Evolutionary conservation across 2,329 filamentous ascomycete genomes (phyloP), one percentile per base, ranked within the genome.

Genomic region (Colletotrichum falcatum): DNA sequence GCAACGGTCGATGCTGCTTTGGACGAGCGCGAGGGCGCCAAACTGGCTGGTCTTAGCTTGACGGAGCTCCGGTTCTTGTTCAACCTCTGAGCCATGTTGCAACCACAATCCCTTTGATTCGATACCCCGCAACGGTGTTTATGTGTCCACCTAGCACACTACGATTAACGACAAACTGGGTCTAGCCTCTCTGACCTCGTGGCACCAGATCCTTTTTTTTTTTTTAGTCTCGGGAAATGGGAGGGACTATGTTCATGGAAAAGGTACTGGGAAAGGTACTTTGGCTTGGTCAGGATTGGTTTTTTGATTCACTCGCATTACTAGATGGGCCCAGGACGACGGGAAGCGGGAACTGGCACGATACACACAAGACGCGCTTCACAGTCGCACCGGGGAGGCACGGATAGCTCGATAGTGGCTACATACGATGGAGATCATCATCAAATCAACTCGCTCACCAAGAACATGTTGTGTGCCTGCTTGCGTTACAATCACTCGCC

Each of bases 1-100:
- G 85, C 88, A 53, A 83, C 97, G 46, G 93, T 97, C 46, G 90
- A 93, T 71, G 87, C 89, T 12, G 95, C 94, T 1, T 86, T 98
- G 28, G 93, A 96, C 75, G 94, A 97, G 80, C 87, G 88, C 33
- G 91, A 90, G 48, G 87, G 87, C 42, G 88, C 88, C 76, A 88
- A 85, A 70, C 84, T 97, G 61, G 89, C 89, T 9, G 86, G 92
- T 49, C 84, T 97, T 16, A 88, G 86, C 64, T 82, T 86, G 1
- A 83, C 84, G 42, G 92, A 97, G 75, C 84, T 97, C 55, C 88
- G 86, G 49, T 94, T 88, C 75, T 83, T 97, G 70, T 94, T 95
- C 72, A 80, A 79, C 62, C 61, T 73, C 48, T 67, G 28, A 64
- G 28, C 11, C 14, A 30, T 5, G 9, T 26, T 35, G 14, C 16